Evolutionary conservation across 352 stramenopile species (phyloP), one percentile per base, ranked within the genome.

Genomic region (Phytophthora cactorum): DNA sequence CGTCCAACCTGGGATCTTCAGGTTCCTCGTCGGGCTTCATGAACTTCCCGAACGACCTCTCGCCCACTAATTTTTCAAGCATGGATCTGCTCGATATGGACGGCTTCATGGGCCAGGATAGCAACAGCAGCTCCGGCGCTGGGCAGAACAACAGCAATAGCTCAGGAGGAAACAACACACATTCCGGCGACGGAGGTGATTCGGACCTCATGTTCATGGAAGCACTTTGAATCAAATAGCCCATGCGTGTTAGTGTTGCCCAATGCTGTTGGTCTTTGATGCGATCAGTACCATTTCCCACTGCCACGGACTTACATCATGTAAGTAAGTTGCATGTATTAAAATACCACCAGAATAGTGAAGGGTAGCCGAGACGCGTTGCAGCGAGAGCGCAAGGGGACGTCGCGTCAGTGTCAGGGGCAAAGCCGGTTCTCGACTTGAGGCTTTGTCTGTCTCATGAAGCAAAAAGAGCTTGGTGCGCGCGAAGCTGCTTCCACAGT

Each of bases 1-100:
- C 77, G 8, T 77, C 75, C 12, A 86, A 77, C 31, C 66, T 91
- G 32, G 64, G 59, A 31, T 72, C 69, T 1, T 72, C 75, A 1
- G 59, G 68, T 1, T 65, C 63, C 14, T 76, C 74, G 17, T 82
- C 71, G 10, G 75, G 63, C 31, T 89, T 86, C 52, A 89, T 90
- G 74, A 76, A 70, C 44, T 92, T 90, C 53, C 67, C 68, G 32
- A 89, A 84, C 59, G 81, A 90, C 45, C 60, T 90, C 36, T 90
- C 78, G 11, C 83, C 83, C 1, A 89, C 81, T 15, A 82, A 80
- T 56, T 89, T 91, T 44, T 82, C 66, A 12, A 77, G 77, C 50
- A 89, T 86, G 68, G 85, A 93, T 63, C 68, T 91, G 56, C 68
- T 93, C 17, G 85, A 93, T 57, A 89, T 92, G 47, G 85, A 93